phyloP scores from a whole-genome alignment of 768 basidiomycete genomes.

The Suillus americanus region DNA sequence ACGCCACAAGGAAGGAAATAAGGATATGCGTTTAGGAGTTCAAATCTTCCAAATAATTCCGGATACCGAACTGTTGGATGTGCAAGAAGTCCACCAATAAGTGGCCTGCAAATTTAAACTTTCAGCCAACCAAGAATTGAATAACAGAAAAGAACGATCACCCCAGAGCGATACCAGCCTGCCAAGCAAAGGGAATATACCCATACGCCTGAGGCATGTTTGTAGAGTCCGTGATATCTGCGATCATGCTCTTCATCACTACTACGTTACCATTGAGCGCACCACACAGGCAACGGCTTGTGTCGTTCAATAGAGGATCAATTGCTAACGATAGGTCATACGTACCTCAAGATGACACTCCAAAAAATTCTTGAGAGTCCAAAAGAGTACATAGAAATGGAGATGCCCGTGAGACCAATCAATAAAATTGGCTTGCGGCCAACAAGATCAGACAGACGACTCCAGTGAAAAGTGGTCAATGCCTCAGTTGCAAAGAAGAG shows the following conservation, averaged over 20 bases:
- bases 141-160: slow-evolving; percentile 23
- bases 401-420: slow-evolving; percentile 38
- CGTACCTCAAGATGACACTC: slow-evolving; percentile 36
- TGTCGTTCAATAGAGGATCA: neutral
- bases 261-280: slow-evolving; percentile 50
- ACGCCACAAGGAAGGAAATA: slow-evolving; percentile 69
- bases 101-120: slow-evolving; percentile 41
- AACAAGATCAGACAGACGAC: slow-evolving; percentile 41
- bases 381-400: slow-evolving; percentile 40
- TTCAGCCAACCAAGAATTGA: slow-evolving; percentile 18
- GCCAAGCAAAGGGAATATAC: slow-evolving; percentile 51
- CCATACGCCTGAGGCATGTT: slow-evolving; percentile 43
- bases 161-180: slow-evolving; percentile 40
- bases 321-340: neutral
- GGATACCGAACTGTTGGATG: slow-evolving; percentile 64
- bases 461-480: slow-evolving; percentile 42
- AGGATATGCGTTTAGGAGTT: slow-evolving; percentile 62
- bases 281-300: slow-evolving; percentile 39
- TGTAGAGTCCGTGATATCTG: slow-evolving; percentile 32
- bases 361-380: slow-evolving; percentile 41
- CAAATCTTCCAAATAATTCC: slow-evolving; percentile 46
- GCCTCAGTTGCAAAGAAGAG: slow-evolving; percentile 45
- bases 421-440: slow-evolving; percentile 44
- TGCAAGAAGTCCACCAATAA: slow-evolving; percentile 65
- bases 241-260: slow-evolving; percentile 41